A percentile compares a stretch with the other conserved stretches of the same genome.
phyloP scores from a whole-genome alignment of 164 flowering plant genomes.

The Umbellularia californica region DNA sequence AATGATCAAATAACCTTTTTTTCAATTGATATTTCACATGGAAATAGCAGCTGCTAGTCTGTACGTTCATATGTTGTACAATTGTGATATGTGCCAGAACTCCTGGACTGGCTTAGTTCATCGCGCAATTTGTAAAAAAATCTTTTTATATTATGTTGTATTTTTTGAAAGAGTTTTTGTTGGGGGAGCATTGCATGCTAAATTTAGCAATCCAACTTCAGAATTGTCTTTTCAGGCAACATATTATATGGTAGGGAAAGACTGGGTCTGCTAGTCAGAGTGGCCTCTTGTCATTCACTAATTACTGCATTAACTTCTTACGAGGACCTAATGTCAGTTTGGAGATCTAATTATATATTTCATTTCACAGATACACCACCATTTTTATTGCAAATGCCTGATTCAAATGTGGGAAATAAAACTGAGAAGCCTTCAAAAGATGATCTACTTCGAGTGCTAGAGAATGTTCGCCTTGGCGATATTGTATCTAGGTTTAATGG shows the following conservation, averaged over 20 bases:
- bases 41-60: too few relatives aligned
- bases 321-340: neutral
- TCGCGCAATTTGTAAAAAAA: too few relatives aligned
- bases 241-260: neutral
- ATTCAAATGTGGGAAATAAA: slow-evolving; percentile 17
- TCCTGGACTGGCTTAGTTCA: too few relatives aligned
- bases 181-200: too few relatives aligned
- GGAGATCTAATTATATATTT: neutral
- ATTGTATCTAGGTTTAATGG: slow-evolving; percentile 60
- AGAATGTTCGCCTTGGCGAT: slow-evolving; percentile 78
- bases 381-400: slow-evolving; percentile 37
- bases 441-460: slow-evolving; percentile 57
- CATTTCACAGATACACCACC: slow-evolving; percentile 47
- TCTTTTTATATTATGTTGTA: too few relatives aligned
- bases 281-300: neutral
- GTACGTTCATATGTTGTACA: too few relatives aligned
- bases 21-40: too few relatives aligned
- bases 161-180: too few relatives aligned
- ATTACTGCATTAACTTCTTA: neutral
- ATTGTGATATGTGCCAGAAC: too few relatives aligned
- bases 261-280: neutral
- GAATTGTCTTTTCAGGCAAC: too few relatives aligned
- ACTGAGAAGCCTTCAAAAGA: slow-evolving; percentile 52
- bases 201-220: too few relatives aligned
- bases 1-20: too few relatives aligned